Percentiles rank a stretch among this genome's conserved stretches.
phyloP scores from a whole-genome alignment of 2,329 filamentous ascomycete genomes.

The Aspergillus eucalypticola region DNA sequence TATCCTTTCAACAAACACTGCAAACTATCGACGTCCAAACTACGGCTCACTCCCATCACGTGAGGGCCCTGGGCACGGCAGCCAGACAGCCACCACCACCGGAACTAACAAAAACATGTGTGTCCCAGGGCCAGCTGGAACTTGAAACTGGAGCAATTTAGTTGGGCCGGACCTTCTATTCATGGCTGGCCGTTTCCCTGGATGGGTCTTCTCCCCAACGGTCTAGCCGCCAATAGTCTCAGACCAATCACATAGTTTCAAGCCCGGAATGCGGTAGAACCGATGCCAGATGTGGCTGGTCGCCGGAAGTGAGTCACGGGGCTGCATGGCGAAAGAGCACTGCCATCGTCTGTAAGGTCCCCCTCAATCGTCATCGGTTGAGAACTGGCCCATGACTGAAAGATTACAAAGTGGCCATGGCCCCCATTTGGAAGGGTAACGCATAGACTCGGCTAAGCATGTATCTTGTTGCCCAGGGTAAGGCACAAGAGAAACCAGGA shows the following conservation, averaged over 20 bases:
- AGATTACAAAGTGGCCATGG: slow-evolving; percentile 13
- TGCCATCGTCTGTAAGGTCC: slow-evolving; percentile 21
- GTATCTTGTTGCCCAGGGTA: neutral
- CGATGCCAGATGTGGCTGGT: slow-evolving; percentile 6
- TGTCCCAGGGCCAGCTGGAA: neutral
- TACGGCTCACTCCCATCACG: slow-evolving; percentile 14
- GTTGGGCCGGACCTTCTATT: slow-evolving; percentile 1
- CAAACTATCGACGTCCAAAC: slow-evolving; percentile 12
- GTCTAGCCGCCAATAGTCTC: slow-evolving; percentile 4
- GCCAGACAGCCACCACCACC: slow-evolving; percentile 10
- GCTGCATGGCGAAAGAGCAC: slow-evolving; percentile 7
- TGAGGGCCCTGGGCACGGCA: slow-evolving; percentile 14
- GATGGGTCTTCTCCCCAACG: neutral
- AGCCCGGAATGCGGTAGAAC: slow-evolving; percentile 3
- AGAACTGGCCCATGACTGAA: slow-evolving; percentile 10
- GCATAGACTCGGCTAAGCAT: no score
- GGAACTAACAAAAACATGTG: neutral
- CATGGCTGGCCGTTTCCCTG: neutral
- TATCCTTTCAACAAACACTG: slow-evolving; percentile 11
- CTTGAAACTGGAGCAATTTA: neutral
- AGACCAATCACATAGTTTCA: neutral
- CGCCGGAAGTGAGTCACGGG: slow-evolving; percentile 11
- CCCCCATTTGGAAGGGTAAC: neutral
- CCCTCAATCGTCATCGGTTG: neutral
- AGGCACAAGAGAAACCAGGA: slow-evolving; percentile 1